Conservation (phyloP, 2,329 filamentous ascomycete genomes). For the Pyricularia sp. region DNA sequence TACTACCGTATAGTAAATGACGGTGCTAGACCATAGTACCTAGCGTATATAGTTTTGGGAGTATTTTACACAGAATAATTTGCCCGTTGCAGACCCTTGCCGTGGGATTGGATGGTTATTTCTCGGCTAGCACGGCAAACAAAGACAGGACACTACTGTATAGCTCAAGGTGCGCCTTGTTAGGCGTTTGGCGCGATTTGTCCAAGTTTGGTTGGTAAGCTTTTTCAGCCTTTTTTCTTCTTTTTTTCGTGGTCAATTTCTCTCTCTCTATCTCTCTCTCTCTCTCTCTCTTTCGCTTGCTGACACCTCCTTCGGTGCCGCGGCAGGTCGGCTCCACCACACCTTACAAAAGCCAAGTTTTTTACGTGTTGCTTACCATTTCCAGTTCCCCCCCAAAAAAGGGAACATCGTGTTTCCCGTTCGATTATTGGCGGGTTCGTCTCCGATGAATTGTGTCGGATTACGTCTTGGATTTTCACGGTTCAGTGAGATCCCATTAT, state of each 20-base stretch:
- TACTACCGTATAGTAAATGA: too few relatives aligned
- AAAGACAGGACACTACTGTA: neutral
- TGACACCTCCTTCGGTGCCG: neutral
- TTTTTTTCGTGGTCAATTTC: neutral
- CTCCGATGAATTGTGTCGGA: neutral
- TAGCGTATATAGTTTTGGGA: too few relatives aligned
- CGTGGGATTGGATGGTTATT: neutral
- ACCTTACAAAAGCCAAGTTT: neutral
- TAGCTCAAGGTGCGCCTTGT: neutral
- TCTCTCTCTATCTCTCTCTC: too few relatives aligned
- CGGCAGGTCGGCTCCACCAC: neutral
- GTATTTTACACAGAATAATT: too few relatives aligned
- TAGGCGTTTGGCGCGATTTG: neutral
- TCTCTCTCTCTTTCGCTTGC: neutral
- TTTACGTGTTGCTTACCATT: neutral
- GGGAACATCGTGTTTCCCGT: neutral
- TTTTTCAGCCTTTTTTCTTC: neutral
- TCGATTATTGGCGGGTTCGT: neutral
- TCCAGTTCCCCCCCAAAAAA: neutral
- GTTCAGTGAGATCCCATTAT: neutral
- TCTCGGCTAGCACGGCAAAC: neutral
- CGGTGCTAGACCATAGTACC: too few relatives aligned
- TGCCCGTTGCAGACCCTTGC: too few relatives aligned
- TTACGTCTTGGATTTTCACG: neutral
- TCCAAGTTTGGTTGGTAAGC: neutral